Percentiles rank a stretch among this genome's conserved stretches.
These are phyloP conservation scores for Spinacia oleracea DNA, from an alignment of 179 eudicot species.

Conservation along the genomic window DNA sequence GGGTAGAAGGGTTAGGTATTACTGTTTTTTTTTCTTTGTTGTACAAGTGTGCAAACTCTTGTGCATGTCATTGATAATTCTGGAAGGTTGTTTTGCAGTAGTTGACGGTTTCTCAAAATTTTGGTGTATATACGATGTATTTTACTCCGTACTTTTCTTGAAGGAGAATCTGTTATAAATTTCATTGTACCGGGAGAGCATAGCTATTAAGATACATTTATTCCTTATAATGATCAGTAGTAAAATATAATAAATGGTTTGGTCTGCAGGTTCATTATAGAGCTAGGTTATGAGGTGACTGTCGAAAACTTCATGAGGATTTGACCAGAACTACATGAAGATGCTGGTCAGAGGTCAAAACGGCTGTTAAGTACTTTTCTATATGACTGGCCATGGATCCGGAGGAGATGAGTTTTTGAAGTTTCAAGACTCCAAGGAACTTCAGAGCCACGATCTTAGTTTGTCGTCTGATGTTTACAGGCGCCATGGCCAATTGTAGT, in stretches of 20 bases:
- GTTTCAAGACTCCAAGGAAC: conserved; percentile 97
- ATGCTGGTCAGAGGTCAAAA: conserved; percentile 91
- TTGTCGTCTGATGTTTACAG: no score
- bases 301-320: conserved; percentile 92
- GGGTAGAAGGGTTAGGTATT: not conserved
- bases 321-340: conserved; percentile 89
- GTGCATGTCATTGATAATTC: conserved; percentile 1
- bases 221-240: no score
- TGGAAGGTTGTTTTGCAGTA: not conserved
- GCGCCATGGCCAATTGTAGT: no score
- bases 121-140: not conserved
- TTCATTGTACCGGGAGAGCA: no score
- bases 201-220: no score
- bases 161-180: no score
- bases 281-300: conserved; percentile 97
- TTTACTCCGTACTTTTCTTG: not conserved
- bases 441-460: conserved; percentile 99
- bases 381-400: conserved; percentile 99
- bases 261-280: conserved; percentile 83
- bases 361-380: conserved; percentile 82
- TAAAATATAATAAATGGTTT: not conserved
- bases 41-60: not conserved
- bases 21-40: not conserved
- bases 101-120: not conserved
- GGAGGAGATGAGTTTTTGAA: conserved; percentile 97